Base-by-base conservation (phyloP, 1,284 basidiomycete genomes). In the Puccinia polysora region DNA sequence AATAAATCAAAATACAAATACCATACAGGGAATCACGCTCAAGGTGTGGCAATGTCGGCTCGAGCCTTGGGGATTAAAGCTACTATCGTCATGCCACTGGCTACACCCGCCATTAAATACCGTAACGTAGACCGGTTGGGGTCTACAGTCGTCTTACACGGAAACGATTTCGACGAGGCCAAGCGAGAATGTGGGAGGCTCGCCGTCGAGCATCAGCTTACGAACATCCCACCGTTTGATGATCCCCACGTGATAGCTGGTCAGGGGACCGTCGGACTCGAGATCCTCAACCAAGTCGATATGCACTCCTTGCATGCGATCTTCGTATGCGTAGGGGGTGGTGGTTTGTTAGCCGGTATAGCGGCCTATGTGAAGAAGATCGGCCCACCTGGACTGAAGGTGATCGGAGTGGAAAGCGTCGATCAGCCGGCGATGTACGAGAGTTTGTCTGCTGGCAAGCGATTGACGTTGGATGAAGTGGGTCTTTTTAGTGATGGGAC, bases 401-500 rank as follows among this genome's bases (percentile, higher is more conserved):
- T 98, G 53, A 84, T 89, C 15, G 96, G 96, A 12, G 91, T 89
- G n/a, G 96, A 99, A 83, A 97, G 96, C 1, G 79, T 89, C 59
- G 96, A 99, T 79, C 95, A 87, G 0, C 94, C 98, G 79, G 94
- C 94, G 1, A 92, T 98, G 88, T 85, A 85, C 14, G 84, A 84
- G 78, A 94, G 90, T 79, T 79, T 92, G 76, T 84, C 84, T 75
- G 85, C 84, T 70, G 91, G 92, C 6, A 84, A 91, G 76, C 84
- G 94, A 32, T 87, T 96, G 0, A 87, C 87, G 10, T 82, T 99
- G 71, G 81, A 84, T 32, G 96, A 99, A 79, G 94, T 97, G 1
- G 96, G 96, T 4, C 89, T 94, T 1, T 99, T 99, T 80, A 89
- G 89, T 73, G 96, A 99, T 79, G 96, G 96, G n/a, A 99, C 96